phyloP scores from a whole-genome alignment of 1,284 basidiomycete genomes.

The Cryptococcus sp. region DNA sequence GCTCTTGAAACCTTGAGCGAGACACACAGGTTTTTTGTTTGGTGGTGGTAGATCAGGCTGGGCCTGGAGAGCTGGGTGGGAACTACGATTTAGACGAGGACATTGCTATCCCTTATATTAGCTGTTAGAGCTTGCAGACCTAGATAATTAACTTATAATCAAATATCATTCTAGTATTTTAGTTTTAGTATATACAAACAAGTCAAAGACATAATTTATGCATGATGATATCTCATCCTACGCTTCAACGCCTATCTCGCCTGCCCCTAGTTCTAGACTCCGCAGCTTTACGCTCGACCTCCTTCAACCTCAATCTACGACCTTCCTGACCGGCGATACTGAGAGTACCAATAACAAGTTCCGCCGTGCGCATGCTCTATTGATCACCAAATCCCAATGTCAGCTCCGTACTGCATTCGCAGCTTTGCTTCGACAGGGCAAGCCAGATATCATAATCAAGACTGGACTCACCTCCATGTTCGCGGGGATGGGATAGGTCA shows the following conservation, averaged over 20 bases:
- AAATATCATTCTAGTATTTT: too few species aligned
- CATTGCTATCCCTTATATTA: too few species aligned
- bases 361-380: slow-evolving; percentile 73
- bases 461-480: slow-evolving; percentile 78
- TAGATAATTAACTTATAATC: too few species aligned
- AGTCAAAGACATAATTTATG: background rate
- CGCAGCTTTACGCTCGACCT: slow-evolving; percentile 21
- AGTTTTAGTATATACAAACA: too few species aligned
- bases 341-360: slow-evolving; percentile 85
- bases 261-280: slow-evolving; percentile 10
- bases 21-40: too few species aligned
- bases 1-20: background rate
- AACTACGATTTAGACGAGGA: too few species aligned
- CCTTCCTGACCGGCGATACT: slow-evolving; percentile 90
- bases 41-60: too few species aligned
- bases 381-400: background rate
- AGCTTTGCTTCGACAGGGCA: too few species aligned
- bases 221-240: background rate
- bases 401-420: too few species aligned
- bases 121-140: too few species aligned
- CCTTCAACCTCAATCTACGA: slow-evolving; percentile 52
- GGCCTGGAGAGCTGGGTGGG: too few species aligned
- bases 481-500: slow-evolving; percentile 97
- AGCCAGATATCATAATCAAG: background rate
- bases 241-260: slow-evolving; percentile 15